Base-by-base conservation (phyloP, 1,284 basidiomycete genomes). In the Ustilago bromivora region DNA sequence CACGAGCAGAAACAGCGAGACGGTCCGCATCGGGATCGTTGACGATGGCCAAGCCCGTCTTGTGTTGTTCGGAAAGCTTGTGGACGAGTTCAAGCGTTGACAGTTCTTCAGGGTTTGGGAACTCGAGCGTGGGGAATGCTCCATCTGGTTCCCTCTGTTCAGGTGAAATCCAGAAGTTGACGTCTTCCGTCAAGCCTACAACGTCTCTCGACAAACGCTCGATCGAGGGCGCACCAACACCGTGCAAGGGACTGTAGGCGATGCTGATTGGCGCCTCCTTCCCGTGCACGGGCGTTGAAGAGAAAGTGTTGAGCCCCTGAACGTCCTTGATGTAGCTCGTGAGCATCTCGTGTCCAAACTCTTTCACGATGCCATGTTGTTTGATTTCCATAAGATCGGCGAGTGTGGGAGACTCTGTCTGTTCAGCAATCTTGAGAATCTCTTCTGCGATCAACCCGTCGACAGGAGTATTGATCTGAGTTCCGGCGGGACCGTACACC, bases 11-110 rank as follows among this genome's bases (percentile, higher is more conserved):
- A 3, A 76, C 79, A 15, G 76, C 71, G 8, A 83, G 71, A 7
- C 82, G 73, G 53, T 83, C 82, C 7, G 82, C 82, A 41, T 83
- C 82, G 4, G 80, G 82, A 49, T 83, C 82, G 55, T 83, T 82
- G 11, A 81, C 82, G 34, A 82, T 80, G 52, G 80, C 82, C 7
- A 83, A 61, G 2, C 75, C 73, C 4, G 76, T 78, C 52, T 69
- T 58, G 59, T 79, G 67, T 40, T 72, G 41, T 36, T 83, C 77
- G 8, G 81, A 81, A 7, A 83, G 74, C 55, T 75, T 63, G 67
- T 81, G 80, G 4, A 82, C 81, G 2, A 81, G 68, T 40, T 80
- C 80, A 35, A 82, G 74, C 1, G 80, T 82, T 1, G 81, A 80
- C 1, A 74, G 66, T 65, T 83, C 82, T 60, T 83, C 82, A 1